Conservation (phyloP, 225 moss, liverwort and hornwort species). For the Pseudisothecium myosuroides region DNA sequence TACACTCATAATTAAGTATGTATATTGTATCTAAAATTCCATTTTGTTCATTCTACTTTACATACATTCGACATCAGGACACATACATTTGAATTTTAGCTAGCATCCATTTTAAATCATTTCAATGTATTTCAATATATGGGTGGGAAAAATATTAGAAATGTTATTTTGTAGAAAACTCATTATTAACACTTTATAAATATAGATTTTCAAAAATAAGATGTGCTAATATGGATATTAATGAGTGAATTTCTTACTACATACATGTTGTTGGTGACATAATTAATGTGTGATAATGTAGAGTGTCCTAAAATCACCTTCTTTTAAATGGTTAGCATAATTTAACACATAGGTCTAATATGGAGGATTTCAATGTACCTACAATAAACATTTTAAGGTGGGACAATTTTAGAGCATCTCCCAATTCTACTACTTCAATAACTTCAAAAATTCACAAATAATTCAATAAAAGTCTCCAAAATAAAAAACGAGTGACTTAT, state of each 20-base stretch:
- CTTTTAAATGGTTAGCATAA: not conserved
- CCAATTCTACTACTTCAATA: not conserved
- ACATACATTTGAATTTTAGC: not conserved
- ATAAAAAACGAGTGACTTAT: not conserved
- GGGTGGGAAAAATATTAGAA: fast-evolving
- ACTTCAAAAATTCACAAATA: not conserved
- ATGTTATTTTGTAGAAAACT: not conserved
- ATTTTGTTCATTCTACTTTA: not conserved
- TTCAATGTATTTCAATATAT: not conserved
- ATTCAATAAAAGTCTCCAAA: not conserved
- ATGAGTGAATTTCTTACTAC: not conserved
- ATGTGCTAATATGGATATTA: not conserved
- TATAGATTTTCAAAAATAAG: not conserved
- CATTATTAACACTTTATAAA: no score
- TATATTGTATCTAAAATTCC: not conserved
- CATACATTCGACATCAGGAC: not conserved
- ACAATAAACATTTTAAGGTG: not conserved
- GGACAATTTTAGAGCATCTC: not conserved
- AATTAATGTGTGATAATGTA: not conserved
- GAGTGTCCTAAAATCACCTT: not conserved
- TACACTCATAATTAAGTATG: not conserved
- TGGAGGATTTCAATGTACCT: not conserved
- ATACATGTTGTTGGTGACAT: not conserved
- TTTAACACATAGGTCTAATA: not conserved
- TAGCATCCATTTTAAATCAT: not conserved